These are phyloP conservation scores for Termitomyces bulborhizus DNA, from an alignment of 768 basidiomycete genomes.

Conservation along the genomic window DNA sequence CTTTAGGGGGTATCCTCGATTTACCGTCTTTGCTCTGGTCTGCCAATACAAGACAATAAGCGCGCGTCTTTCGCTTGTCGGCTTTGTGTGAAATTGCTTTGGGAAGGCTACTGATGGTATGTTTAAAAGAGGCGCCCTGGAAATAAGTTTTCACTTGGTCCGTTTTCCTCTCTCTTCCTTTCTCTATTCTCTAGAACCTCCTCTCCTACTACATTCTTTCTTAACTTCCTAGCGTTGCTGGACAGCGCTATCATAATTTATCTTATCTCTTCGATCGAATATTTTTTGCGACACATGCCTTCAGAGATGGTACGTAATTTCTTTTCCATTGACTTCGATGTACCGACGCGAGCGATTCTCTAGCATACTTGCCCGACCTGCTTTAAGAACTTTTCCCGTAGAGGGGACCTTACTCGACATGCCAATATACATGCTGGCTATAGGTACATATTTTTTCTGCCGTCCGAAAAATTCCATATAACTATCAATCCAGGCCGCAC, in stretches of 20 bases:
- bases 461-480: neutral
- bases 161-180: conserved; percentile 9
- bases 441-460: conserved; percentile 31
- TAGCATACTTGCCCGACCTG: conserved; percentile 41
- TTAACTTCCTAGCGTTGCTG: conserved; percentile 19
- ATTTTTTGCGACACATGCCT: conserved; percentile 10
- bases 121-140: conserved; percentile 12
- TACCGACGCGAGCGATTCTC: neutral
- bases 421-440: conserved; percentile 38
- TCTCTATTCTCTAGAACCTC: conserved; percentile 9
- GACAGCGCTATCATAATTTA: conserved; percentile 16
- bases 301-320: conserved; percentile 3
- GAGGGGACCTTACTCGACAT: conserved; percentile 60
- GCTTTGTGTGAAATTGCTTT: conserved; percentile 14
- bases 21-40: conserved; percentile 5
- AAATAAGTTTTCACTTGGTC: conserved; percentile 9
- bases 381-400: conserved; percentile 44
- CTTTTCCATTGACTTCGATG: neutral
- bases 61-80: conserved; percentile 2
- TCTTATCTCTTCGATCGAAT: conserved; percentile 4
- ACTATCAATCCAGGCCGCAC: conserved; percentile 35
- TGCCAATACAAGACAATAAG: conserved; percentile 15
- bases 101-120: neutral
- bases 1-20: conserved; percentile 6
- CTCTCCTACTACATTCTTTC: conserved; percentile 11